Percentiles rank a stretch among this genome's conserved stretches.
Conservation (phyloP, 805 yeast species). For the Kazachstania taianensis region DNA sequence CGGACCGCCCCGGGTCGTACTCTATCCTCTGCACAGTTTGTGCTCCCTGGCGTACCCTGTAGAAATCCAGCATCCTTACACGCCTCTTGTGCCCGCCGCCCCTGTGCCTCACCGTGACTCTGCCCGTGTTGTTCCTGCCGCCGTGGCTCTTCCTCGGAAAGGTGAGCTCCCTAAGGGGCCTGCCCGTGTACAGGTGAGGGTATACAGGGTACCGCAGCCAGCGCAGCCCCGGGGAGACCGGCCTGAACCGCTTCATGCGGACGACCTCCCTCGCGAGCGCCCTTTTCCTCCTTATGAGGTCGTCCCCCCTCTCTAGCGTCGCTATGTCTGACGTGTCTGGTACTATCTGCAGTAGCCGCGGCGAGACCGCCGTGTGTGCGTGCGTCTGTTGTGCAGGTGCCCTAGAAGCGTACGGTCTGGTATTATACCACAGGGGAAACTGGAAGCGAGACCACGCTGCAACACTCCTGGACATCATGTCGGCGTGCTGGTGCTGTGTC, state of each 20-base stretch:
- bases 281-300: slow-evolving; percentile 57
- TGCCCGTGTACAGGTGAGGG: slow-evolving; percentile 77
- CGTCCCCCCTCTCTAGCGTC: slow-evolving; percentile 73
- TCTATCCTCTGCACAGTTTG: slow-evolving; percentile 82
- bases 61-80: slow-evolving; percentile 70
- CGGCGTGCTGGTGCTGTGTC: too few relatives aligned
- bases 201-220: slow-evolving; percentile 86
- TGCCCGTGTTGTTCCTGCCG: slow-evolving; percentile 85
- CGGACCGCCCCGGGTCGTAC: slow-evolving; percentile 89
- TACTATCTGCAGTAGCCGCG: slow-evolving; percentile 2
- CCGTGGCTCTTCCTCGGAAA: slow-evolving; percentile 59
- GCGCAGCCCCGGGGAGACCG: slow-evolving; percentile 76
- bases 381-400: too few relatives aligned
- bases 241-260: slow-evolving; percentile 63
- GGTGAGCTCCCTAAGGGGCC: slow-evolving; percentile 70
- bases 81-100: slow-evolving; percentile 96
- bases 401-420: too few relatives aligned
- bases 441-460: too few relatives aligned
- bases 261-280: slow-evolving; percentile 62
- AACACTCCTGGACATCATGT: too few relatives aligned
- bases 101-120: slow-evolving; percentile 83
- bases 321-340: slow-evolving; percentile 37
- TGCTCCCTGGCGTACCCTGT: slow-evolving; percentile 55
- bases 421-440: too few relatives aligned
- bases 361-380: background rate